Base-by-base conservation (phyloP, 2,329 filamentous ascomycete genomes). In the Cadophora luteo-olivacea region DNA sequence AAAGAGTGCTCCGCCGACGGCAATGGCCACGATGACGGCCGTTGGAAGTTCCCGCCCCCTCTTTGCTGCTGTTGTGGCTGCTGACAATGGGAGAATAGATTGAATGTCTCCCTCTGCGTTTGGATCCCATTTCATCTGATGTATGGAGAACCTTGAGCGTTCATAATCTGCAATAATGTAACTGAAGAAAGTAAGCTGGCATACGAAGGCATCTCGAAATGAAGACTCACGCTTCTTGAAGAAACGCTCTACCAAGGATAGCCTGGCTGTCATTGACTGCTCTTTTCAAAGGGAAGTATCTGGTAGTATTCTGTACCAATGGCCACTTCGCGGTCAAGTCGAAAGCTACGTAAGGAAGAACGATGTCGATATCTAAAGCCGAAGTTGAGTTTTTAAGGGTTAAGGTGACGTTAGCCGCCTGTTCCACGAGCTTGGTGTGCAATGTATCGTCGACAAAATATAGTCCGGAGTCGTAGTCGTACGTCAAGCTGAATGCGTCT, bases 211-310 rank as follows among this genome's bases (percentile, higher is more conserved):
- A 36, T n/a, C 2, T 29, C 11, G 29, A 64, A 57, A 16, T 2
- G 14, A 16, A 36, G 2, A 29, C 71, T 64, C 66, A 75, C 55
- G 79, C 77, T 73, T 82, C 80, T 72, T 82, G 81, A 19, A 82
- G 71, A 67, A 82, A 82, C 9, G 76, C 72, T 61, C 81, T 75
- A n/a, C 81, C 80, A 49, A 82, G 75, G 8, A 77, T 79, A 58
- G 76, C 78, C 65, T 81, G 77, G 45, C 74, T 75, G 9, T 74
- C 71, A 58, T 78, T 77, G 0, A 70, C 67, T 3, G 80, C 77
- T 71, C 74, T 76, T 55, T 79, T 78, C 7, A 82, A 67, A 8
- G 81, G 81, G 65, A 82, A 82, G 69, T 82, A 82, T 4, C 73
- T 66, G 22, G 71, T 74, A n/a, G 68, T 49, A 9, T 69, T 74